Evolutionary conservation across 2,329 filamentous ascomycete species (phyloP), one percentile per base, ranked within the genome.

Genomic region (Aspergillus fructus): DNA sequence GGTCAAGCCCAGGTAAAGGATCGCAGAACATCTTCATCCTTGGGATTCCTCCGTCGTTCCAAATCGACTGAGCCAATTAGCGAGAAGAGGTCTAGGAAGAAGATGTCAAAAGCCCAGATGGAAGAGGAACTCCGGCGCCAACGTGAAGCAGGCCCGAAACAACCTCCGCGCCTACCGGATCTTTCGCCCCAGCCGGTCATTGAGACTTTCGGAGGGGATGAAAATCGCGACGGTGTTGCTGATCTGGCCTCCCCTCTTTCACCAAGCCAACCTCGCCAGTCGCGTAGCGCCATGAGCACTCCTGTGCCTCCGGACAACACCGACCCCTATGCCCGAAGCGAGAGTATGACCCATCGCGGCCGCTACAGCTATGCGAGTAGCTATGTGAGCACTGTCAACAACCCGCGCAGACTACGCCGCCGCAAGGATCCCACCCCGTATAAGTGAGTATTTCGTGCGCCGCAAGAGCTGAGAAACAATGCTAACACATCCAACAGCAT

Each of bases 341-440:
- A 96, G 79, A 97, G 93, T 82, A 97, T 97, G 91, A 93, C 93
- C 66, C 89, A 97, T 76, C 91, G 94, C 66, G 92, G 93, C 59
- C 89, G 94, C 64, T 96, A 96, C 78, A 97, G 93, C 79, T 97
- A 97, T 77, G 92, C 93, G 56, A 96, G 90, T 78, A 96, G 90
- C 76, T 89, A 90, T 53, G 85, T 93, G 64, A 96, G 91, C 80
- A 89, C 91, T 59, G 86, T 96, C 78, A 96, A 96, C 79, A 96
- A 89, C 74, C 93, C 94, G 62, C 87, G 94, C 64, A 87, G 93
- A 71, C 88, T 97, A 64, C 88, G 94, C 68, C 89, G 93, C 80
- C 88, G 94, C 79, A 97, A 96, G 81, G 94, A 99, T 71, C 94
- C 94, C 8, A 97, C 93, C 11, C 92, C 94, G 1, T 96, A 97